These are phyloP conservation scores for Golovinomyces cichoracearum DNA, from an alignment of 2,329 filamentous ascomycete species.

Conservation along the genomic window DNA sequence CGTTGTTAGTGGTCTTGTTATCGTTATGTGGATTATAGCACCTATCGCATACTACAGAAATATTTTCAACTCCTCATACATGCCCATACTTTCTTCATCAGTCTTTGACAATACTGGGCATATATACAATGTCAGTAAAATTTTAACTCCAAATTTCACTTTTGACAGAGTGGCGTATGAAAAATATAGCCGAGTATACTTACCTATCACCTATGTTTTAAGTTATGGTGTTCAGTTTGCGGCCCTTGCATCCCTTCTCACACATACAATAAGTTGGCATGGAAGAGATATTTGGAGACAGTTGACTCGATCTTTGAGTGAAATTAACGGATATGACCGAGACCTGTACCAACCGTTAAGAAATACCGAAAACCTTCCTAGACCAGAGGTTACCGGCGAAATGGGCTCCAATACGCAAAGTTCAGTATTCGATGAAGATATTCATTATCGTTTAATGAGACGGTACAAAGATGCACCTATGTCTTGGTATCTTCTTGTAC, in stretches of 20 bases:
- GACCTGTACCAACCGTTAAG: slow-evolving; percentile 24
- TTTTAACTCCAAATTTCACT: slow-evolving; percentile 50
- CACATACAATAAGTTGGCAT: slow-evolving; percentile 65
- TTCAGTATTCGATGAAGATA: slow-evolving; percentile 47
- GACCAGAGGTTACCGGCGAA: slow-evolving; percentile 6
- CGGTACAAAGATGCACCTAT: slow-evolving; percentile 60
- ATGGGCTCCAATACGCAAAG: slow-evolving; percentile 22
- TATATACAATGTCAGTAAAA: slow-evolving; percentile 56
- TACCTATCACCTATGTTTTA: slow-evolving; percentile 67
- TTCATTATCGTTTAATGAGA: slow-evolving; percentile 63
- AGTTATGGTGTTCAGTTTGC: slow-evolving; percentile 75
- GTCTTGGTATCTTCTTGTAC: slow-evolving; percentile 55
- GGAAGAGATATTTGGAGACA: slow-evolving; percentile 58
- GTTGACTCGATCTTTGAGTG: slow-evolving; percentile 42
- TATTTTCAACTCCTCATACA: slow-evolving; percentile 54
- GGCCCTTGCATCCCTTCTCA: slow-evolving; percentile 50
- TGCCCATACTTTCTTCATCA: slow-evolving; percentile 61
- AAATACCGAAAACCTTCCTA: slow-evolving; percentile 1
- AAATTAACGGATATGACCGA: slow-evolving; percentile 27
- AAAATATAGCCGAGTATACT: slow-evolving; percentile 58
- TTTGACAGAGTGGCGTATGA: slow-evolving; percentile 55
- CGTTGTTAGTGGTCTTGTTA: slow-evolving; percentile 50
- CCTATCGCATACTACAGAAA: slow-evolving; percentile 63
- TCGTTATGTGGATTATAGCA: slow-evolving; percentile 67
- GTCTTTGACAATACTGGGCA: slow-evolving; percentile 69